Evolutionary conservation across 2,329 filamentous ascomycete species (phyloP).

Genomic region (Talaromyces sp.): DNA sequence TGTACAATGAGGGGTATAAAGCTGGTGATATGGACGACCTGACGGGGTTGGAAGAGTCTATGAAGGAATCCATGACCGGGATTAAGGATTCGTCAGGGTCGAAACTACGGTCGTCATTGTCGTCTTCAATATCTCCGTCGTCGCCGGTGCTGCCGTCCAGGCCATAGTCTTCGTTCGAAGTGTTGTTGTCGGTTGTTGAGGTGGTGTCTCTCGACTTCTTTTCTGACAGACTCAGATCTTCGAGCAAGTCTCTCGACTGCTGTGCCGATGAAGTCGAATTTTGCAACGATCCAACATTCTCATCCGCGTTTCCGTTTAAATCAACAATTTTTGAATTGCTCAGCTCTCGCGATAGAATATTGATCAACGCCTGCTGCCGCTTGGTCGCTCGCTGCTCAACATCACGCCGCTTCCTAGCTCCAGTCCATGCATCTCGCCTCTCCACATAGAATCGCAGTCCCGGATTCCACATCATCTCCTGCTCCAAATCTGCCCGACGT

Average conservation of each 20-base stretch:
- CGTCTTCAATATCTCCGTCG: slow-evolving; percentile 3
- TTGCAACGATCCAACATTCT: neutral
- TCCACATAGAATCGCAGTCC: slow-evolving; percentile 77
- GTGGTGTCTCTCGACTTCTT: slow-evolving; percentile 1
- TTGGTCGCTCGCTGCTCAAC: neutral
- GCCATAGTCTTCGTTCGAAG: neutral
- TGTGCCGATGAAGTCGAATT: neutral
- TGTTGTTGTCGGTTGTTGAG: neutral
- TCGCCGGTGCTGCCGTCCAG: slow-evolving; percentile 7
- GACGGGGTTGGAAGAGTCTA: slow-evolving; percentile 71
- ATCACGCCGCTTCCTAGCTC: slow-evolving; percentile 49
- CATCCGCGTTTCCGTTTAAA: neutral
- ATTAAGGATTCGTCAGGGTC: slow-evolving; percentile 58
- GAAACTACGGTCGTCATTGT: slow-evolving; percentile 24
- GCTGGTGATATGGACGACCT: slow-evolving; percentile 70
- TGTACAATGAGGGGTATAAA: slow-evolving; percentile 79
- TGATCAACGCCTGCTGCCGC: neutral
- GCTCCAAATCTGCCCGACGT: slow-evolving; percentile 56
- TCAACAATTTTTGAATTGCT: neutral
- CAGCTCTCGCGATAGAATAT: neutral
- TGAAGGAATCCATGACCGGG: slow-evolving; percentile 68
- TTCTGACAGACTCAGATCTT: slow-evolving; percentile 9
- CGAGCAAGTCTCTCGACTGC: slow-evolving; percentile 6
- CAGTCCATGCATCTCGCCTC: slow-evolving; percentile 80
- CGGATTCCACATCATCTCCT: slow-evolving; percentile 73